Evolutionary conservation across 164 flowering plant species (phyloP).

Genomic region (Berberis thunbergii): DNA sequence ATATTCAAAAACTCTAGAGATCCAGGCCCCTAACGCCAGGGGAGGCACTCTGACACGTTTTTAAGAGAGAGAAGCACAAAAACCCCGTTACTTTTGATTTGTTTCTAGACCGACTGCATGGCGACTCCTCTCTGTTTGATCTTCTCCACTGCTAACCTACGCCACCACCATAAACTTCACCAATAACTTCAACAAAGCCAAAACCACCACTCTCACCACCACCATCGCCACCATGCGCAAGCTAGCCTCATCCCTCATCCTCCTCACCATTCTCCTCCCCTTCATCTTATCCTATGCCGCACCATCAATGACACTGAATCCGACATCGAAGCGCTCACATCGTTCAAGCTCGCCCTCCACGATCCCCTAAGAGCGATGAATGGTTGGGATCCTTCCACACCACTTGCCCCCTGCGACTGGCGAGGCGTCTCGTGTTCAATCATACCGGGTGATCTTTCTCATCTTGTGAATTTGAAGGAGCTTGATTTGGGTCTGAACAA

Average conservation of each 20-base stretch:
- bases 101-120: background rate
- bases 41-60: too few species aligned
- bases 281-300: constrained; percentile 11
- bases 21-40: too few species aligned
- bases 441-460: constrained; percentile 36
- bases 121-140: background rate
- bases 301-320: constrained; percentile 10
- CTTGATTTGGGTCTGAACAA: constrained; percentile 48
- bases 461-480: constrained; percentile 32
- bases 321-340: constrained; percentile 45
- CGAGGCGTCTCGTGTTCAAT: constrained; percentile 53
- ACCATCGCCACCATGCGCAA: background rate
- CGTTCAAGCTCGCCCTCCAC: constrained; percentile 49
- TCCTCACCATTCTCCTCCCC: constrained; percentile 8
- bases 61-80: too few species aligned
- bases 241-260: constrained; percentile 8
- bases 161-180: background rate
- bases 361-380: constrained; percentile 67
- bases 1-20: too few species aligned
- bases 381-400: constrained; percentile 62
- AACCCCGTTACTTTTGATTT: too few species aligned
- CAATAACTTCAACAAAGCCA: background rate
- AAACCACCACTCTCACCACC: background rate
- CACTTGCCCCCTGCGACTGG: constrained; percentile 91
- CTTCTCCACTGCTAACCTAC: background rate